Evolutionary conservation across 2,329 filamentous ascomycete genomes (phyloP).

Genomic region (Penicillium brevicompactum): DNA sequence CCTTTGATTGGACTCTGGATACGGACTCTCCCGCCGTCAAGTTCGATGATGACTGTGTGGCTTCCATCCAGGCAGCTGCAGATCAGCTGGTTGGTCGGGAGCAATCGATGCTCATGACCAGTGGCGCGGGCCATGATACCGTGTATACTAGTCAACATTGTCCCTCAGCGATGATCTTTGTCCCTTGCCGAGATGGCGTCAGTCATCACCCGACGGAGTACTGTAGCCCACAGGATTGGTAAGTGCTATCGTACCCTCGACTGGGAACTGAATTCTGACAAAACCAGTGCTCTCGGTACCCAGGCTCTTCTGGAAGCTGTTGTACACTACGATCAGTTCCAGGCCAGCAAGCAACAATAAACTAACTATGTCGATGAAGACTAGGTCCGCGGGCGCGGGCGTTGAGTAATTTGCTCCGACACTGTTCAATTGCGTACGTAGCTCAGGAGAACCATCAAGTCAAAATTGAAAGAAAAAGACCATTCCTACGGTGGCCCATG

Average conservation of each 20-base stretch:
- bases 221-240: conserved; percentile 50
- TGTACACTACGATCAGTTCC: conserved; percentile 29
- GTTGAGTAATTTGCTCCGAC: no score
- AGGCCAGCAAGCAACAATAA: neutral
- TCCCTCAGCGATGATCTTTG: conserved; percentile 66
- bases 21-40: conserved; percentile 58
- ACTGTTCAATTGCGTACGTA: no score
- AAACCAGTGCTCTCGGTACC: conserved; percentile 30
- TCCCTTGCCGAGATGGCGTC: conserved; percentile 59
- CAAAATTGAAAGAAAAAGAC: no score
- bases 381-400: no score
- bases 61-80: conserved; percentile 60
- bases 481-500: no score
- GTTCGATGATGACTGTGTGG: conserved; percentile 66
- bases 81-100: conserved; percentile 55
- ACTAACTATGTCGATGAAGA: neutral
- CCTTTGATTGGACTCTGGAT: conserved; percentile 60
- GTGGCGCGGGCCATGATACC: conserved; percentile 62
- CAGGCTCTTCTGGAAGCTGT: conserved; percentile 56
- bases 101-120: conserved; percentile 52
- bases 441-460: no score
- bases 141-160: conserved; percentile 58
- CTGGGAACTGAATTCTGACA: neutral
- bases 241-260: conserved; percentile 9
- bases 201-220: conserved; percentile 63